Percentiles rank a stretch among this genome's conserved stretches.
Evolutionary conservation across 2,329 filamentous ascomycete species (phyloP).

Genomic region (Juglanconis juglandina): DNA sequence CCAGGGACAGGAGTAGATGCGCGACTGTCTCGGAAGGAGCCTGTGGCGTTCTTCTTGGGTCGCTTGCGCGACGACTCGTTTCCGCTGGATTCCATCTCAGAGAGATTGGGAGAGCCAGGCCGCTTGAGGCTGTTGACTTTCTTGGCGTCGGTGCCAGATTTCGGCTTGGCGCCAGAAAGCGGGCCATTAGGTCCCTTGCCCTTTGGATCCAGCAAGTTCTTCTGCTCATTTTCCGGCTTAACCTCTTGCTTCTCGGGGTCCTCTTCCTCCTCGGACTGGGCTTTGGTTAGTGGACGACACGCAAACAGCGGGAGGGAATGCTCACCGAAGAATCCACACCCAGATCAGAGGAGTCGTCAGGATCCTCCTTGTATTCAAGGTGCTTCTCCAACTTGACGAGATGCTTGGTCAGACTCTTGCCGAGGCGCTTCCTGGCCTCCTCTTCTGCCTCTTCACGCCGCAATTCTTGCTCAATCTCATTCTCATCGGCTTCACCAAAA

Average conservation of each 20-base stretch:
- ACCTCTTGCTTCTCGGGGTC: conserved; percentile 54
- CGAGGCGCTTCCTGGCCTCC: conserved; percentile 64
- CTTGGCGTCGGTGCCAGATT: conserved; percentile 44
- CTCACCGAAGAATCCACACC: conserved; percentile 34
- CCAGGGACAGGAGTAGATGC: conserved; percentile 53
- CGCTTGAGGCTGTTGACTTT: conserved; percentile 70
- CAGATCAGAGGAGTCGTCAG: conserved; percentile 35
- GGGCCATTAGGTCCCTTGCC: conserved; percentile 65
- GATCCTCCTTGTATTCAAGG: conserved; percentile 74
- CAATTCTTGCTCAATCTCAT: conserved; percentile 70
- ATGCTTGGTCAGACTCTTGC: conserved; percentile 75
- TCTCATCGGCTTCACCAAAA: conserved; percentile 68
- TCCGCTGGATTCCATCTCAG: conserved; percentile 72
- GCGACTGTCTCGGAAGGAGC: conserved; percentile 49
- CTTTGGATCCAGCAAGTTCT: conserved; percentile 35
- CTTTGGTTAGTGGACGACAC: conserved; percentile 19
- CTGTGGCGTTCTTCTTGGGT: conserved; percentile 60
- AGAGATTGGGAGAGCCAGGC: conserved; percentile 79
- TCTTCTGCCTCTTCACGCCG: conserved; percentile 67
- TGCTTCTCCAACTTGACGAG: conserved; percentile 83
- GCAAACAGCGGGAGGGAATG: neutral
- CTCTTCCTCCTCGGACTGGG: conserved; percentile 50
- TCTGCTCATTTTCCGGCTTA: conserved; percentile 47
- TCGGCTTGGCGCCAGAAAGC: conserved; percentile 40
- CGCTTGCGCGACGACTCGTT: conserved; percentile 82